phyloP scores from a whole-genome alignment of 345 rosid genomes.

The Camelina neglecta region DNA sequence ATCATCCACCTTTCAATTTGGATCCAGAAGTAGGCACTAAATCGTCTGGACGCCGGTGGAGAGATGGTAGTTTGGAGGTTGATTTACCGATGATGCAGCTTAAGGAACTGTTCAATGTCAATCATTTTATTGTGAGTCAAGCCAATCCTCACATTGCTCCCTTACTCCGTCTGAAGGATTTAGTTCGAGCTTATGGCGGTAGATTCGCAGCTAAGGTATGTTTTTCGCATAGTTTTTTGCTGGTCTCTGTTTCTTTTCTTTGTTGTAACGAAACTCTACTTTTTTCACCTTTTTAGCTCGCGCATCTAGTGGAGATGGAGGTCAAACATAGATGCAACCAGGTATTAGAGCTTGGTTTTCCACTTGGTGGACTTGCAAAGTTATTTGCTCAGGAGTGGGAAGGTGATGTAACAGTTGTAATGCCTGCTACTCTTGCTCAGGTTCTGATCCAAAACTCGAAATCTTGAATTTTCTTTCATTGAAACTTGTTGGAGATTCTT shows the following conservation, averaged over 20 bases:
- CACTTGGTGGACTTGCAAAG: slow-evolving; percentile 87
- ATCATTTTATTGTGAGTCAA: slow-evolving; percentile 96
- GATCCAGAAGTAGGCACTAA: slow-evolving; percentile 77
- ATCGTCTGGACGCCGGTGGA: slow-evolving; percentile 78
- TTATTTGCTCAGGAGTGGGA: slow-evolving; percentile 99
- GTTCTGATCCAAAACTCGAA: slow-evolving; percentile 46
- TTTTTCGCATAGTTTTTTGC: not conserved
- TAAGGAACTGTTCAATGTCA: slow-evolving; percentile 95
- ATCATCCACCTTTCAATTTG: slow-evolving; percentile 94
- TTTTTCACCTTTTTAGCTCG: slow-evolving; percentile 57
- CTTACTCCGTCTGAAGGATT: slow-evolving; percentile 73
- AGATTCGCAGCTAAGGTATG: slow-evolving; percentile 98
- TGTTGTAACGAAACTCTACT: not conserved
- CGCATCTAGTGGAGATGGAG: slow-evolving; percentile 95
- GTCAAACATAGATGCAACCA: slow-evolving; percentile 95
- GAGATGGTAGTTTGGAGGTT: slow-evolving; percentile 98
- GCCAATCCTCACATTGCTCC: slow-evolving; percentile 99
- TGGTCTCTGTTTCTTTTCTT: not conserved
- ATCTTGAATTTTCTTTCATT: slow-evolving; percentile 15
- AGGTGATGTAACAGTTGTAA: slow-evolving; percentile 96
- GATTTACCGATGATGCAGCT: slow-evolving; percentile 98
- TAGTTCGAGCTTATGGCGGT: slow-evolving; percentile 88
- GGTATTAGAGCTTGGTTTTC: slow-evolving; percentile 89
- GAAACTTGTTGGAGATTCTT: slow-evolving; percentile 25
- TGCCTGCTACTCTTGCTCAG: slow-evolving; percentile 98